These are phyloP conservation scores for Penicillium hordei DNA, from an alignment of 2,329 filamentous ascomycete genomes.

Conservation along the genomic window DNA sequence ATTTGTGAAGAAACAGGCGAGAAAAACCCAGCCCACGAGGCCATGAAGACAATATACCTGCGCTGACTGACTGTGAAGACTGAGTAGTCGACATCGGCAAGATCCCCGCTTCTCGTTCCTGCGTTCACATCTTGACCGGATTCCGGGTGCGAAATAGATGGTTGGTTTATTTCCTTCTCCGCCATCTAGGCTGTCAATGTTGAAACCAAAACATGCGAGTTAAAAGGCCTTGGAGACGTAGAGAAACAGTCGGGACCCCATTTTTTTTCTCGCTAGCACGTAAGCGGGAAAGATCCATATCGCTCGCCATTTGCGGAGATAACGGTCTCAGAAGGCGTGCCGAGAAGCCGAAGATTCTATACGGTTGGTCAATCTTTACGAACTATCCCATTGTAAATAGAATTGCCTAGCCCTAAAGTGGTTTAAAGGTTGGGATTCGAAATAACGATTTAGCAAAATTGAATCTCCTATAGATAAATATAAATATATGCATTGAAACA, in stretches of 20 bases:
- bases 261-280: constrained; percentile 4
- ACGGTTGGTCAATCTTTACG: no score
- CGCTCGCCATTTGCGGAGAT: constrained; percentile 15
- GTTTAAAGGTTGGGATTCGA: not conserved
- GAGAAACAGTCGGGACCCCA: not conserved
- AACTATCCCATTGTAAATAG: no score
- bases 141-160: constrained; percentile 4
- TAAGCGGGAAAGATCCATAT: constrained; percentile 6
- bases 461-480: not conserved
- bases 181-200: not conserved
- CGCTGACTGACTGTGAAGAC: constrained; percentile 34
- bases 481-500: not conserved
- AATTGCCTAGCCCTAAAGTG: not conserved
- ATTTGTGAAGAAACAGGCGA: constrained; percentile 49
- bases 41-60: constrained; percentile 30
- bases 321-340: constrained; percentile 9
- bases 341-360: constrained; percentile 21
- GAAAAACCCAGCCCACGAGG: constrained; percentile 41
- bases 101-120: constrained; percentile 8
- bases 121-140: constrained; percentile 7
- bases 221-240: not conserved
- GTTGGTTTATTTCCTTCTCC: constrained; percentile 7
- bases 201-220: not conserved
- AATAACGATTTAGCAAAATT: not conserved
- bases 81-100: constrained; percentile 30